A percentile compares a stretch with the other conserved stretches of the same genome.
These are phyloP conservation scores for Isabelozyma heimii DNA, from an alignment of 805 yeast genomes.

Conservation along the genomic window DNA sequence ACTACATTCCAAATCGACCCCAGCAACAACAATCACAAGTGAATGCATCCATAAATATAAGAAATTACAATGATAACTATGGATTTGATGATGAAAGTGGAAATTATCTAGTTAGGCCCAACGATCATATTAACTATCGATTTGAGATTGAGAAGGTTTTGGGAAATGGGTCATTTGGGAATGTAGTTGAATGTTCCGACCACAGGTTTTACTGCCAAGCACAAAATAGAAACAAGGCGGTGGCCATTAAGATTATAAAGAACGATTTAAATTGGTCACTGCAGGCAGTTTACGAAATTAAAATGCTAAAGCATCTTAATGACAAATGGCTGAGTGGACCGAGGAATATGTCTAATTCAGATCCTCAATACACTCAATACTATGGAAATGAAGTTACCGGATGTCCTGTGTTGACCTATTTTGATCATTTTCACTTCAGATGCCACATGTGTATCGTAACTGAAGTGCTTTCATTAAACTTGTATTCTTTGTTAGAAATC, in stretches of 20 bases:
- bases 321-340: conserved; percentile 6
- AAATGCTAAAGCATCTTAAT: conserved; percentile 53
- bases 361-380: conserved; percentile 11
- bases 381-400: conserved; percentile 3
- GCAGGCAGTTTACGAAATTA: conserved; percentile 78
- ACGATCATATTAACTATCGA: conserved; percentile 76
- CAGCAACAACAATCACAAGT: conserved; percentile 4
- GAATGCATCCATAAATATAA: conserved; percentile 27
- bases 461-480: conserved; percentile 65
- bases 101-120: conserved; percentile 51
- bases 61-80: conserved; percentile 46
- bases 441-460: conserved; percentile 81
- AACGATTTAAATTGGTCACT: conserved; percentile 70
- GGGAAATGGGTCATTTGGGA: conserved; percentile 84
- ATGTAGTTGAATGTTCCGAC: conserved; percentile 67
- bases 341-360: background rate
- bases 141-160: conserved; percentile 58
- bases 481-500: conserved; percentile 58
- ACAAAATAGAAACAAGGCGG: conserved; percentile 31
- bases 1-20: conserved; percentile 44
- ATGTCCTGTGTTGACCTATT: conserved; percentile 46
- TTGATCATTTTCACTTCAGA: conserved; percentile 73
- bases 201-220: conserved; percentile 40
- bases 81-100: conserved; percentile 73
- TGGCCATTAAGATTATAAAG: conserved; percentile 77